Evolutionary conservation across 2,329 filamentous ascomycete species (phyloP).

Genomic region (Colletotrichum sp.): DNA sequence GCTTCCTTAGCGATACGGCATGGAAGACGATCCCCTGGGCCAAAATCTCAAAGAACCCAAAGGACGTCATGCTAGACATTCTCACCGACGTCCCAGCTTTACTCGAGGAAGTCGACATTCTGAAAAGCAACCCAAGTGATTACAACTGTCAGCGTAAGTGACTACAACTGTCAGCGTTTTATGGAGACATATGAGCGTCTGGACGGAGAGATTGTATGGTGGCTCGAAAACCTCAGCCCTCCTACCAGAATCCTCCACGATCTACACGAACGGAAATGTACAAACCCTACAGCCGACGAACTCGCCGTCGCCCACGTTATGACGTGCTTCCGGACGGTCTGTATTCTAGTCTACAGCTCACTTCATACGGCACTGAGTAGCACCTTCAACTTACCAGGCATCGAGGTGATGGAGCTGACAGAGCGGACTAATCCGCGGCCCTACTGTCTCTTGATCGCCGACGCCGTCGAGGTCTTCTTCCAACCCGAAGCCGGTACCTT

Average conservation of each 20-base stretch:
- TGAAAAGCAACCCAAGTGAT: constrained; percentile 17
- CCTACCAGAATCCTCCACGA: background rate
- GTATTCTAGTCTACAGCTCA: constrained; percentile 7
- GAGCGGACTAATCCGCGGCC: background rate
- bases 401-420: background rate
- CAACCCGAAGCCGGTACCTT: background rate
- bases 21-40: constrained; percentile 36
- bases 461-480: constrained; percentile 14
- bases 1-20: constrained; percentile 25
- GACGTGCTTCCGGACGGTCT: background rate
- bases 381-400: background rate
- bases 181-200: background rate
- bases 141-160: background rate
- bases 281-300: background rate
- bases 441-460: constrained; percentile 10
- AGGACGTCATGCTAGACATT: constrained; percentile 33
- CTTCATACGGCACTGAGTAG: background rate
- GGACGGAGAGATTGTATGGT: background rate
- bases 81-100: constrained; percentile 29
- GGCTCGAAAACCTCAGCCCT: background rate
- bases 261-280: background rate
- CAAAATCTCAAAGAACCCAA: constrained; percentile 26
- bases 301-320: constrained; percentile 3
- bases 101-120: constrained; percentile 28
- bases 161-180: background rate